Conservation (phyloP, 768 basidiomycete species). For the Amanita pseudoporphyria region DNA sequence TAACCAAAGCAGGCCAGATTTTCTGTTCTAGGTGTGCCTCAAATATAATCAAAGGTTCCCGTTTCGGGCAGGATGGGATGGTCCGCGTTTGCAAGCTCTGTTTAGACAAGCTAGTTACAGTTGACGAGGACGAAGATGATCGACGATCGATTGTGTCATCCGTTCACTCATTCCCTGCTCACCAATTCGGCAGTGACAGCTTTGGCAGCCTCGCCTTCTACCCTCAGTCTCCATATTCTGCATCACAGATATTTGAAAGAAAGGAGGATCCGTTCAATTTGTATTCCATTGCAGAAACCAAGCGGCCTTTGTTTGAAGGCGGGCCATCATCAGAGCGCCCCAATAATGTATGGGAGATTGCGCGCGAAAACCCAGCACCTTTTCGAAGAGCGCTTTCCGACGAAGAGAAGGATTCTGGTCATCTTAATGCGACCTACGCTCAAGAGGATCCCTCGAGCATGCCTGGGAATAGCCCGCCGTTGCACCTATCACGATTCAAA, state of each 20-base stretch:
- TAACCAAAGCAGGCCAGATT: conserved; percentile 65
- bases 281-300: conserved; percentile 76
- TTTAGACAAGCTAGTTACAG: conserved; percentile 83
- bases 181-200: conserved; percentile 54
- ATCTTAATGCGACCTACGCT: conserved; percentile 30
- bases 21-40: conserved; percentile 97
- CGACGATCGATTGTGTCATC: conserved; percentile 72
- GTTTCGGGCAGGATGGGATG: conserved; percentile 94
- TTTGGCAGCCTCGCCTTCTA: conserved; percentile 28
- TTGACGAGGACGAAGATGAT: conserved; percentile 84
- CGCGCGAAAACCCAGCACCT: conserved; percentile 54
- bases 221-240: conserved; percentile 81
- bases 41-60: conserved; percentile 88
- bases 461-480: conserved; percentile 38
- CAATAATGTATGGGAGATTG: conserved; percentile 36
- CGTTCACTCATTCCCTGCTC: conserved; percentile 61
- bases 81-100: conserved; percentile 94
- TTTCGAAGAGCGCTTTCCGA: conserved; percentile 69
- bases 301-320: conserved; percentile 41
- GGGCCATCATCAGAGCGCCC: conserved; percentile 38
- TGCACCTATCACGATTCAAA: conserved; percentile 49
- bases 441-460: conserved; percentile 33
- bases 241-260: conserved; percentile 74
- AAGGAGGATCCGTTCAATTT: conserved; percentile 73
- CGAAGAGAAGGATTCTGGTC: conserved; percentile 57